Evolutionary conservation across 2,329 filamentous ascomycete species (phyloP).

Genomic region (Epicoccum nigrum): DNA sequence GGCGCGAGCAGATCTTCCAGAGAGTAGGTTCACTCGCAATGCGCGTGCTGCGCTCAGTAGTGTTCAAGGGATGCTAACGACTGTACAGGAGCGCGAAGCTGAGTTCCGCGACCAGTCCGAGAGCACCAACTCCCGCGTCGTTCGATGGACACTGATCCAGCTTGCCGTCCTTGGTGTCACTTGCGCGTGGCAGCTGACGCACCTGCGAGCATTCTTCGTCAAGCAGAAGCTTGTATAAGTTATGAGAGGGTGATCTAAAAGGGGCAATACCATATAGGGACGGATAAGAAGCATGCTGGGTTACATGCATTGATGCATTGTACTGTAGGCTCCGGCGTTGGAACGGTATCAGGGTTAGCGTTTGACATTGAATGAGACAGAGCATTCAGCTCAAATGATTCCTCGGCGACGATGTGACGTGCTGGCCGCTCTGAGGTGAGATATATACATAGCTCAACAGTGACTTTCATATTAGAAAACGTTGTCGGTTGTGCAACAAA

Average conservation of each 20-base stretch:
- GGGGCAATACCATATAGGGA: constrained; percentile 13
- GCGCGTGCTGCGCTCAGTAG: background rate
- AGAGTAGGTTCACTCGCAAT: constrained; percentile 62
- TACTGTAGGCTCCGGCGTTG: constrained; percentile 27
- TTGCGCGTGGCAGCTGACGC: constrained; percentile 96
- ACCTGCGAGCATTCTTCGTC: constrained; percentile 97
- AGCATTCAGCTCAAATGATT: constrained; percentile 5
- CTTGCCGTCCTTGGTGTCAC: constrained; percentile 81
- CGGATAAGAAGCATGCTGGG: constrained; percentile 18
- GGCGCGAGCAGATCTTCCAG: constrained; percentile 95
- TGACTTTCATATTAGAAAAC: too few relatives aligned
- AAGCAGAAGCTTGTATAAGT: constrained; percentile 96
- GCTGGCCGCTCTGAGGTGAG: too few relatives aligned
- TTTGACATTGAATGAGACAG: constrained; percentile 14
- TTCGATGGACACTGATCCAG: constrained; percentile 94
- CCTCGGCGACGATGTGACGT: too few relatives aligned
- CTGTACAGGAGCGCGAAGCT: constrained; percentile 83
- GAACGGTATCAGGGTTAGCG: constrained; percentile 18
- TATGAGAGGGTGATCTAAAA: background rate
- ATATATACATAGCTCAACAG: too few relatives aligned
- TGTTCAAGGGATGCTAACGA: constrained; percentile 20
- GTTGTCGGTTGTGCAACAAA: too few relatives aligned
- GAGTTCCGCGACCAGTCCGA: constrained; percentile 99
- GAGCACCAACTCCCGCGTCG: constrained; percentile 85
- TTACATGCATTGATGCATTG: constrained; percentile 15